Conservation (phyloP, 495 filamentous ascomycete genomes). For the Paragyromitra xinjiangensis region DNA sequence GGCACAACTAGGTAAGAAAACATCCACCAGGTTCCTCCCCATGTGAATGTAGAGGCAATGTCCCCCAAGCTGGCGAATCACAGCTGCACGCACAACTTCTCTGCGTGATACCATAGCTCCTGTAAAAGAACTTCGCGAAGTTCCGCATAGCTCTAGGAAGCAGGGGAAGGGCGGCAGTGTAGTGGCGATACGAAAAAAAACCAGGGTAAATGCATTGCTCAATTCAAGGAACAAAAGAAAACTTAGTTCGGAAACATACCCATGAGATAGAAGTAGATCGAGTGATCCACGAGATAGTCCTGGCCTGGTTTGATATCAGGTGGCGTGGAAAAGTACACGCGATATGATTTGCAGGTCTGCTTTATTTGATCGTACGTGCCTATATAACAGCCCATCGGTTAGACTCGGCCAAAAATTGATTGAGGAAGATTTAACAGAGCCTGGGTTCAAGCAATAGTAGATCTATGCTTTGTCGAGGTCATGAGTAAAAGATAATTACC, state of each 20-base stretch:
- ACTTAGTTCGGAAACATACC: conserved; percentile 63
- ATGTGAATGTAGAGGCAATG: not conserved
- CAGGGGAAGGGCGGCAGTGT: conserved; percentile 25
- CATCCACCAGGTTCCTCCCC: not conserved
- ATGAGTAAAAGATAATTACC: conserved; percentile 37
- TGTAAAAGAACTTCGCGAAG: conserved; percentile 5
- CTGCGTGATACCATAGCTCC: not conserved
- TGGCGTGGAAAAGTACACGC: conserved; percentile 97
- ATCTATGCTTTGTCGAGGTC: not conserved
- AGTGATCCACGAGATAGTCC: conserved; percentile 98
- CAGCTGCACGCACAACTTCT: not conserved
- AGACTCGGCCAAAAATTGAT: conserved; percentile 11
- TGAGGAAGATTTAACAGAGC: not conserved
- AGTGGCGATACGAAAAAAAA: conserved; percentile 10
- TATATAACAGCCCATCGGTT: conserved; percentile 22
- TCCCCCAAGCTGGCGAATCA: not conserved
- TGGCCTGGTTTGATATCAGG: conserved; percentile 84
- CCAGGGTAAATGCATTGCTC: conserved; percentile 14
- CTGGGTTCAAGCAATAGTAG: not conserved
- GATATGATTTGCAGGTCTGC: conserved; percentile 88
- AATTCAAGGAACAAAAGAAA: conserved; percentile 13
- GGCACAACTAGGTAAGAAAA: conserved; percentile 4
- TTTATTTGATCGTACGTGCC: conserved; percentile 93
- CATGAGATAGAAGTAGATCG: conserved; percentile 99
- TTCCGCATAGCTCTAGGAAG: not conserved